These are phyloP conservation scores for Aspergillus sergii DNA, from an alignment of 2,329 filamentous ascomycete genomes.

Conservation along the genomic window DNA sequence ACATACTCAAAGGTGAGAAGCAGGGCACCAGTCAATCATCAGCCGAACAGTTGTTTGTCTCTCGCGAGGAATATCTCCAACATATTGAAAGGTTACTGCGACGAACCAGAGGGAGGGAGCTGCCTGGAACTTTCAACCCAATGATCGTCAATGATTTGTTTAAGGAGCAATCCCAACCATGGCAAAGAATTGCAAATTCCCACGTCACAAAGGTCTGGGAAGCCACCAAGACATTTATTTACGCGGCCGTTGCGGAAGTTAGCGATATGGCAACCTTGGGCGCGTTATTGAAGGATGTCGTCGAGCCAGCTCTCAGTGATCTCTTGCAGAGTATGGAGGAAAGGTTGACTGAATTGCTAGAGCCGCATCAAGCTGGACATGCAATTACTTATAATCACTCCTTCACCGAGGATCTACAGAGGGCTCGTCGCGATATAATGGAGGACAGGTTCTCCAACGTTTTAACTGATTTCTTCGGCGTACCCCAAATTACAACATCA, in stretches of 20 bases:
- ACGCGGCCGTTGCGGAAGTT: constrained; percentile 36
- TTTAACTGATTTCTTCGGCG: constrained; percentile 17
- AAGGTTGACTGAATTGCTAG: constrained; percentile 51
- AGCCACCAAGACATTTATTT: constrained; percentile 39
- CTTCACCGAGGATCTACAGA: constrained; percentile 38
- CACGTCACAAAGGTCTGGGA: constrained; percentile 43
- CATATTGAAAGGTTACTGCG: constrained; percentile 45
- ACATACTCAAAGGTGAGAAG: too few species aligned
- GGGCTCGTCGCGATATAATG: constrained; percentile 16
- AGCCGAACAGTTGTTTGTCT: constrained; percentile 13
- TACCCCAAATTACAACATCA: constrained; percentile 6
- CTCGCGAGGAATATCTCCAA: constrained; percentile 42
- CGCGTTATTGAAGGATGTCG: constrained; percentile 39
- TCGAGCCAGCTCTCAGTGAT: constrained; percentile 46
- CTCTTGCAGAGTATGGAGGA: constrained; percentile 38
- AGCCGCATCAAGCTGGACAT: constrained; percentile 42
- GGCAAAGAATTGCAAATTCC: constrained; percentile 46
- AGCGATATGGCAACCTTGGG: constrained; percentile 45
- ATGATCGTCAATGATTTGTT: constrained; percentile 63
- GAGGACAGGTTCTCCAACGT: constrained; percentile 13
- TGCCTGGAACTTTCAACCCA: constrained; percentile 64
- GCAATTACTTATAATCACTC: constrained; percentile 43
- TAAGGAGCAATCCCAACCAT: constrained; percentile 58
- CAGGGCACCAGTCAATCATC: neutral
- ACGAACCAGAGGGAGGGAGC: constrained; percentile 55